A percentile compares a stretch with the other conserved stretches of the same genome.
Evolutionary conservation across 2,329 filamentous ascomycete genomes (phyloP).

Genomic region (Malbranchea zuffiana): DNA sequence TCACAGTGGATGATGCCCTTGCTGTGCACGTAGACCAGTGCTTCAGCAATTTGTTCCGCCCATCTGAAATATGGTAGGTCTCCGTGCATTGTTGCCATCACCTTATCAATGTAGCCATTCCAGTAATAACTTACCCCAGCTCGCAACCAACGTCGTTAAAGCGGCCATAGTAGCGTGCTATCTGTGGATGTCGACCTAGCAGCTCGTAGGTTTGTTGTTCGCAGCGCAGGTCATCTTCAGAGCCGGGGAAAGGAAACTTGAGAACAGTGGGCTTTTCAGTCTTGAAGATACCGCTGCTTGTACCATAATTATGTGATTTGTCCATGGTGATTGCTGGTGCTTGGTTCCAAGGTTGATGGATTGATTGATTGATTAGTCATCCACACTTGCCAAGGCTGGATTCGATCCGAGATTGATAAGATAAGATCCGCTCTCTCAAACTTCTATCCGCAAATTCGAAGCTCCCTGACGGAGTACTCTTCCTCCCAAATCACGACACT

Average conservation of each 20-base stretch:
- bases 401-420: too few relatives aligned
- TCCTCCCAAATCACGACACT: background rate
- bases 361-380: too few relatives aligned
- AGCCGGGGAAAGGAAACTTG: conserved; percentile 6
- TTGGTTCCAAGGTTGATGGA: too few relatives aligned
- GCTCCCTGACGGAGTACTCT: background rate
- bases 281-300: conserved; percentile 5
- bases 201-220: conserved; percentile 6
- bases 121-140: conserved; percentile 8
- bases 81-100: conserved; percentile 3
- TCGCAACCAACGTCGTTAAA: conserved; percentile 2
- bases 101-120: conserved; percentile 7
- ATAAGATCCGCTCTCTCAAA: too few relatives aligned
- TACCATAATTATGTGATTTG: conserved; percentile 4
- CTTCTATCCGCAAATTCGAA: too few relatives aligned
- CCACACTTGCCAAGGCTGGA: too few relatives aligned
- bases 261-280: conserved; percentile 2
- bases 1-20: conserved; percentile 11
- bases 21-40: conserved; percentile 7
- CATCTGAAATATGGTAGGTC: conserved; percentile 9
- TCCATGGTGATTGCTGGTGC: conserved; percentile 4
- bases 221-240: conserved; percentile 5
- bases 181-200: conserved; percentile 6
- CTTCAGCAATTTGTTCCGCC: conserved; percentile 9
- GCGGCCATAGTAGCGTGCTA: conserved; percentile 4